A percentile compares a stretch with the other conserved stretches of the same genome.
Evolutionary conservation across 768 basidiomycete genomes (phyloP).

Genomic region (Lactifluus pinguis): DNA sequence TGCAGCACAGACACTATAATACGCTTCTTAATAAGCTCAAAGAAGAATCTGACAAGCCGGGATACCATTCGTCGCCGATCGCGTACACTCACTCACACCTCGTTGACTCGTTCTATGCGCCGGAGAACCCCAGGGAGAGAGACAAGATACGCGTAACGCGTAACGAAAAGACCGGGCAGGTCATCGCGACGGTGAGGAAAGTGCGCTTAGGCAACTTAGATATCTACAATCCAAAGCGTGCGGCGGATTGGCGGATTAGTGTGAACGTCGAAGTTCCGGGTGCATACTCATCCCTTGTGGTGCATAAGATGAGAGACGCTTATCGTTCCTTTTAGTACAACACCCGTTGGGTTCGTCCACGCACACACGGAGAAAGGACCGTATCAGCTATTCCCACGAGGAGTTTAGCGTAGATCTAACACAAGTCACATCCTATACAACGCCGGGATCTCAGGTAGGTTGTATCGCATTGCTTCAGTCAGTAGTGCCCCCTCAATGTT

Average conservation of each 20-base stretch:
- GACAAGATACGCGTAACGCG: conserved; percentile 77
- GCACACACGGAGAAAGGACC: conserved; percentile 70
- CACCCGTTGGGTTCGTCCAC: conserved; percentile 58
- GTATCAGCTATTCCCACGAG: conserved; percentile 90
- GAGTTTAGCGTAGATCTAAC: conserved; percentile 91
- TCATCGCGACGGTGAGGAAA: conserved; percentile 69
- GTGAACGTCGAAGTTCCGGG: conserved; percentile 88
- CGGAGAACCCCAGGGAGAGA: conserved; percentile 30
- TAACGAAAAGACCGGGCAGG: conserved; percentile 62
- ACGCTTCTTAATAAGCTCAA: conserved; percentile 76
- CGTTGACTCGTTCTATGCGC: conserved; percentile 67
- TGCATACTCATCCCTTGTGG: conserved; percentile 30
- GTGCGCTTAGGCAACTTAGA: conserved; percentile 81
- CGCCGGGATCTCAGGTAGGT: conserved; percentile 41
- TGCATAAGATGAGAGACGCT: background rate
- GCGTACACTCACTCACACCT: conserved; percentile 70
- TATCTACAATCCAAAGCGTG: conserved; percentile 70
- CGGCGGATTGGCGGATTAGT: conserved; percentile 88
- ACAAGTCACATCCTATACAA: conserved; percentile 60
- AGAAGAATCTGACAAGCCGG: conserved; percentile 42
- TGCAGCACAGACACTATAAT: conserved; percentile 85
- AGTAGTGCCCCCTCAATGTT: background rate
- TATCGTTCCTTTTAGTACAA: conserved; percentile 34
- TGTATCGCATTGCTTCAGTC: conserved; percentile 17
- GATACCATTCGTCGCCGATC: conserved; percentile 48